Conservation (phyloP, 2,329 filamentous ascomycete genomes). For the Colletotrichum horii region DNA sequence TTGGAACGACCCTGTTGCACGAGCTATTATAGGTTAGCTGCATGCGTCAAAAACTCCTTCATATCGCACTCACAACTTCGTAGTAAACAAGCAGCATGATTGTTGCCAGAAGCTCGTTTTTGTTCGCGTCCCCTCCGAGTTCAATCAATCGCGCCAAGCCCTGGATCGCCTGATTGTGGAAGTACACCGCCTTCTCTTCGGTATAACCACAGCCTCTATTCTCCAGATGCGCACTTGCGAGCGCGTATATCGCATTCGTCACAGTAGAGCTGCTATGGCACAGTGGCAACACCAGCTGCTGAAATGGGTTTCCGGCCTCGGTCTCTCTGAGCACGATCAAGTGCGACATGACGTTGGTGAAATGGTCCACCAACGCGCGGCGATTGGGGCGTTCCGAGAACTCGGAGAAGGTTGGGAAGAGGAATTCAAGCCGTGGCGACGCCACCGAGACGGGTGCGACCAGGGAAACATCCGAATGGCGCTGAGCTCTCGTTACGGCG, state of each 20-base stretch:
- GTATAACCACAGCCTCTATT: constrained; percentile 53
- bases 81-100: constrained; percentile 69
- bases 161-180: constrained; percentile 65
- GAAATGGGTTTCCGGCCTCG: constrained; percentile 66
- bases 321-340: constrained; percentile 67
- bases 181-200: constrained; percentile 61
- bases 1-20: constrained; percentile 65
- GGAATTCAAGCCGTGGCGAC: constrained; percentile 55
- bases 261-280: constrained; percentile 62
- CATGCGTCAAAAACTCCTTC: too few relatives aligned
- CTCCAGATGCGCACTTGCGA: constrained; percentile 84
- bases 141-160: constrained; percentile 63
- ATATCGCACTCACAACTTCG: constrained; percentile 59
- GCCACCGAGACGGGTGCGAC: constrained; percentile 40
- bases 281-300: constrained; percentile 66
- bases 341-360: constrained; percentile 68
- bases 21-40: constrained; percentile 46
- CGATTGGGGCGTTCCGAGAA: constrained; percentile 61
- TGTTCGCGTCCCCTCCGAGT: constrained; percentile 51
- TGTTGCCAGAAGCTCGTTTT: constrained; percentile 64
- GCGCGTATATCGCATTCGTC: constrained; percentile 83
- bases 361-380: constrained; percentile 64
- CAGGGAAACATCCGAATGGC: constrained; percentile 25
- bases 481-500: constrained; percentile 19
- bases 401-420: constrained; percentile 58